Evolutionary conservation across 2,329 filamentous ascomycete species (phyloP).

Genomic region (Aphanoascus verrucosus): DNA sequence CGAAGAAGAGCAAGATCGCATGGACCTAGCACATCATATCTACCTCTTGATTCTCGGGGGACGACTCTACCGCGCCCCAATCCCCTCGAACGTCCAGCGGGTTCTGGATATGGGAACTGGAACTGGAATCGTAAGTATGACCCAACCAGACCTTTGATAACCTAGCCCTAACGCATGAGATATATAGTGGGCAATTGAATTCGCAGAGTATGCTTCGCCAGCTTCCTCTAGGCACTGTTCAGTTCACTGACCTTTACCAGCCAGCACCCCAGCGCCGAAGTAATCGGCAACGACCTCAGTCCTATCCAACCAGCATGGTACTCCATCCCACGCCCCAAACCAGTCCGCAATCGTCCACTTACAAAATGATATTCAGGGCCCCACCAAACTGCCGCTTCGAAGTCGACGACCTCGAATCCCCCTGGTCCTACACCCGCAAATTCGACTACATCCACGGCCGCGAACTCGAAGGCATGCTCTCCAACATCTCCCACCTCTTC

Average conservation of each 20-base stretch:
- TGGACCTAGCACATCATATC: slow-evolving; percentile 46
- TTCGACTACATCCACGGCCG: slow-evolving; percentile 34
- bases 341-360: background rate
- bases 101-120: slow-evolving; percentile 51
- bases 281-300: slow-evolving; percentile 8
- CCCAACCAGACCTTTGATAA: too few species aligned
- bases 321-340: slow-evolving; percentile 16
- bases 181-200: background rate
- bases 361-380: slow-evolving; percentile 28
- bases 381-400: slow-evolving; percentile 43
- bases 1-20: slow-evolving; percentile 13
- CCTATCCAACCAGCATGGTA: slow-evolving; percentile 13
- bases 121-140: slow-evolving; percentile 29
- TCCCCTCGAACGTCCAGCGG: slow-evolving; percentile 31
- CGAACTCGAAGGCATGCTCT: slow-evolving; percentile 18
- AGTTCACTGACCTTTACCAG: background rate
- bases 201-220: background rate
- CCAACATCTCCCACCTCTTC: slow-evolving; percentile 18
- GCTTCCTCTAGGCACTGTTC: background rate
- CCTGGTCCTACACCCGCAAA: slow-evolving; percentile 28
- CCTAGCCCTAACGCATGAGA: background rate
- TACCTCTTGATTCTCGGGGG: slow-evolving; percentile 39
- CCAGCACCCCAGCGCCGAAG: background rate
- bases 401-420: slow-evolving; percentile 34
- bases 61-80: slow-evolving; percentile 38